Conservation (phyloP, 2,329 filamentous ascomycete genomes). For the Colletotrichum acutatum region DNA sequence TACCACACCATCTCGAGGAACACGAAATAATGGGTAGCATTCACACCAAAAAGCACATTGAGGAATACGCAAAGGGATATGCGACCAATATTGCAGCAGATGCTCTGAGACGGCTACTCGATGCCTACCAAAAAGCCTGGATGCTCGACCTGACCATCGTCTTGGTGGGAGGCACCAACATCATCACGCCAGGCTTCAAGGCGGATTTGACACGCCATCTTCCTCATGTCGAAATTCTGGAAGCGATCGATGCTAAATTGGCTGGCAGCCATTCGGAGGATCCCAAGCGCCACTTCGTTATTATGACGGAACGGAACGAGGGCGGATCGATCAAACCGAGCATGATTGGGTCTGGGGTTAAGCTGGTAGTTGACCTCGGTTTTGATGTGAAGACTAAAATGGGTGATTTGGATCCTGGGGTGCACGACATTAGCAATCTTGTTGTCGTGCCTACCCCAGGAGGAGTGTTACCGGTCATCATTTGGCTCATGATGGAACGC, state of each 20-base stretch:
- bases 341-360: neutral
- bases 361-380: neutral
- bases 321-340: neutral
- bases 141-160: neutral
- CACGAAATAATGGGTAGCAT: neutral
- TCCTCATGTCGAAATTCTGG: neutral
- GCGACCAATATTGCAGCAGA: slow-evolving; percentile 10
- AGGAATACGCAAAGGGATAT: neutral
- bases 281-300: neutral
- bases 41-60: neutral
- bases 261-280: neutral
- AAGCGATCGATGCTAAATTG: neutral
- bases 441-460: neutral
- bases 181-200: neutral
- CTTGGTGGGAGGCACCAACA: neutral
- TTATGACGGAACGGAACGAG: neutral
- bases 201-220: neutral
- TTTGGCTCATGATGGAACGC: neutral
- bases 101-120: neutral
- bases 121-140: neutral
- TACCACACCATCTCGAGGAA: neutral
- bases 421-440: neutral
- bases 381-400: neutral
- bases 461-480: neutral
- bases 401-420: neutral